Percentiles rank a stretch among this genome's conserved stretches.
Conservation (phyloP, 2,329 filamentous ascomycete species). For the Thermothelomyces thermophilus region DNA sequence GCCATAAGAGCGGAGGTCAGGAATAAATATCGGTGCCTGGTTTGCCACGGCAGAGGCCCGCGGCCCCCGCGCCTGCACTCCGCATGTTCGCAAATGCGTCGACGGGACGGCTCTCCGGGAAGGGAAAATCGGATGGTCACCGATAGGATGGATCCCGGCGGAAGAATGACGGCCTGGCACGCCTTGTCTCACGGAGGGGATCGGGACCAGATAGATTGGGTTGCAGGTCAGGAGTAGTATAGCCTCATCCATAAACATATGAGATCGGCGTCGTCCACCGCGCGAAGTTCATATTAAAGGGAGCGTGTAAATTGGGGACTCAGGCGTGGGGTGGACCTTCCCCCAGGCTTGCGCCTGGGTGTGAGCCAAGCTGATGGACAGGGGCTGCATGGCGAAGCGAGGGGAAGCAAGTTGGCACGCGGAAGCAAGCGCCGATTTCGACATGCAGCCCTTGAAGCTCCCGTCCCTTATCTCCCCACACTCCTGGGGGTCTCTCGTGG, state of each 20-base stretch:
- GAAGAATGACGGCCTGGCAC: slow-evolving; percentile 19
- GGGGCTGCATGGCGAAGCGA: slow-evolving; percentile 14
- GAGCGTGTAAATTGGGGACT: slow-evolving; percentile 20
- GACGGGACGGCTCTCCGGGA: slow-evolving; percentile 23
- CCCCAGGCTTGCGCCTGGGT: slow-evolving; percentile 18
- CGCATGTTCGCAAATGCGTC: slow-evolving; percentile 21
- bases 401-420: slow-evolving; percentile 9
- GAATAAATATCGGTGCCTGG: slow-evolving; percentile 17
- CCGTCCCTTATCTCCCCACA: background rate
- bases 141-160: slow-evolving; percentile 26
- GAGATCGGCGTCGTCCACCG: slow-evolving; percentile 18
- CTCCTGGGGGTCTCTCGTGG: background rate
- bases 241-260: slow-evolving; percentile 21
- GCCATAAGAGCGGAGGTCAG: slow-evolving; percentile 4
- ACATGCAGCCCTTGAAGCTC: background rate
- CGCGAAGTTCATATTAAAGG: slow-evolving; percentile 20
- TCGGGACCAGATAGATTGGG: slow-evolving; percentile 22
- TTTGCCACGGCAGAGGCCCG: background rate
- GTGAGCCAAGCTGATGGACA: slow-evolving; percentile 11
- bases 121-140: slow-evolving; percentile 21
- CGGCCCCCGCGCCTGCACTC: slow-evolving; percentile 11
- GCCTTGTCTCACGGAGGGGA: slow-evolving; percentile 14
- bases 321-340: slow-evolving; percentile 12
- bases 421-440: slow-evolving; percentile 15
- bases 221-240: slow-evolving; percentile 24